phyloP scores from a whole-genome alignment of 1,284 basidiomycete genomes.

The Ustilago vetiveriae region DNA sequence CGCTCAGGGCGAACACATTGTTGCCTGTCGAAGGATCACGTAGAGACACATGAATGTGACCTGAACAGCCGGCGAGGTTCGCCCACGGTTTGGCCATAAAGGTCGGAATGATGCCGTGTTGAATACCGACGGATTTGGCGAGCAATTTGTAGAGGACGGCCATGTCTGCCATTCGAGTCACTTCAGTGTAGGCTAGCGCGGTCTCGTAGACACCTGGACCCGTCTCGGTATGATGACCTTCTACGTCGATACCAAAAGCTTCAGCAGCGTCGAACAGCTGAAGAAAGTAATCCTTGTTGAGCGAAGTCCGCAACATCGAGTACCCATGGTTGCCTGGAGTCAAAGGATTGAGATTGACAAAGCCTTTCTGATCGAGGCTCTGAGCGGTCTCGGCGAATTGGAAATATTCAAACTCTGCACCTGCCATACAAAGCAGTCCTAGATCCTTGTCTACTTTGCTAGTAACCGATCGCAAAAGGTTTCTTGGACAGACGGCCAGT shows the following conservation, averaged over 20 bases:
- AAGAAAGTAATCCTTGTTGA: conserved; percentile 89
- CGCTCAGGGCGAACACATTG: conserved; percentile 81
- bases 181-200: conserved; percentile 87
- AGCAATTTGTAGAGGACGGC: conserved; percentile 90
- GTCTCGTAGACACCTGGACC: conserved; percentile 87
- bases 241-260: conserved; percentile 82
- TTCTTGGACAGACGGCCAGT: conserved; percentile 83
- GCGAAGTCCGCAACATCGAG: conserved; percentile 60
- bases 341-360: conserved; percentile 77
- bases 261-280: conserved; percentile 82
- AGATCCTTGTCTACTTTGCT: conserved; percentile 66
- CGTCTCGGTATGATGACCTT: conserved; percentile 95
- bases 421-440: conserved; percentile 71
- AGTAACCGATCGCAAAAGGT: conserved; percentile 76
- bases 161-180: conserved; percentile 89
- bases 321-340: conserved; percentile 80
- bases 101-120: conserved; percentile 85
- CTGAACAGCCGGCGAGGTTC: conserved; percentile 66
- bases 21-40: conserved; percentile 74
- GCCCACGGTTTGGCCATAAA: conserved; percentile 98
- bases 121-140: conserved; percentile 90
- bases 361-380: conserved; percentile 80
- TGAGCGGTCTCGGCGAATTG: conserved; percentile 88
- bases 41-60: conserved; percentile 91
- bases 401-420: conserved; percentile 96